A percentile compares a stretch with the other conserved stretches of the same genome.
Evolutionary conservation across 371 early-diverging fungal species (phyloP).

Genomic region (Rhizopus stolonifer): DNA sequence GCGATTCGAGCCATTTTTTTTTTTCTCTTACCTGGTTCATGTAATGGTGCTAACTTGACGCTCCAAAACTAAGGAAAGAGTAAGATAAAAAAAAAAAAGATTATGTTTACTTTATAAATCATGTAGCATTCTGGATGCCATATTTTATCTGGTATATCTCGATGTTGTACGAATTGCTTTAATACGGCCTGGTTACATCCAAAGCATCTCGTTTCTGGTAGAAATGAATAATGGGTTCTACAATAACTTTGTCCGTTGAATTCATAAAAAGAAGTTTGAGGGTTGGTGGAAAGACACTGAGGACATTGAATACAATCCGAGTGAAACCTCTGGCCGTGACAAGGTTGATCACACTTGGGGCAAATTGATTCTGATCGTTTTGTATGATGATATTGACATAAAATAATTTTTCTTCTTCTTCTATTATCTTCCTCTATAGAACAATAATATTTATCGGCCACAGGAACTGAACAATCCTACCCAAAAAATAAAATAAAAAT

Average conservation of each 20-base stretch:
- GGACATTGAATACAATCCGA: conserved; percentile 24
- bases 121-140: conserved; percentile 99
- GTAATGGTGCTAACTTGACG: conserved; percentile 55
- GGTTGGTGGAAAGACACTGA: conserved; percentile 26
- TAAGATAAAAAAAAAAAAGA: conserved; percentile 11
- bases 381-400: conserved; percentile 32
- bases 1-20: too few relatives aligned
- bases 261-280: conserved; percentile 72
- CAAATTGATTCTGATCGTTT: conserved; percentile 22
- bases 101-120: conserved; percentile 59
- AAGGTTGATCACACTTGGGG: conserved; percentile 21
- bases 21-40: conserved; percentile 17
- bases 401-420: conserved; percentile 12
- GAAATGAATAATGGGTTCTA: conserved; percentile 84
- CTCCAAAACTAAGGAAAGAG: conserved; percentile 62
- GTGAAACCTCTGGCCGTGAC: conserved; percentile 5
- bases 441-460: conserved; percentile 28
- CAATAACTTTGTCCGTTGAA: conserved; percentile 86
- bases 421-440: conserved; percentile 2
- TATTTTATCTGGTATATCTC: conserved; percentile 68
- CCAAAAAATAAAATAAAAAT: not conserved
- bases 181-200: conserved; percentile 93
- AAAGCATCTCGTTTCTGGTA: conserved; percentile 85
- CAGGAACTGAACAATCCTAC: conserved; percentile 30
- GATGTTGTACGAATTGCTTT: conserved; percentile 89